phyloP scores from a whole-genome alignment of 2,329 filamentous ascomycete species.

The Boeremia exigua region DNA sequence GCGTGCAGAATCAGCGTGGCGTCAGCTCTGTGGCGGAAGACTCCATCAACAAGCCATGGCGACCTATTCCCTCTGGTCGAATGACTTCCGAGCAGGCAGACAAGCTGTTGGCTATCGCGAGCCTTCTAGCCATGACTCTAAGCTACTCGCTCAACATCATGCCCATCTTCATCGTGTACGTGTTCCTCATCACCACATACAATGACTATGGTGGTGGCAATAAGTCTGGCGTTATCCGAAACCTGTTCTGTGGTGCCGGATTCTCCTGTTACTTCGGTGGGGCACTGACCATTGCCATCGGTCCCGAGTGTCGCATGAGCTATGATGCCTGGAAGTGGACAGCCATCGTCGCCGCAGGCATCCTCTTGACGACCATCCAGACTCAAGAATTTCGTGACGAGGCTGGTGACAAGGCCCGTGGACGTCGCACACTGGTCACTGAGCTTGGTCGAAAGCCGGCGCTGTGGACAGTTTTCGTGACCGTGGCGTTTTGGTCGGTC shows the following conservation, averaged over 20 bases:
- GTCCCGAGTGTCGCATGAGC: conserved; percentile 12
- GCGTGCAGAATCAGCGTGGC: conserved; percentile 49
- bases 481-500: conserved; percentile 20
- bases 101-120: conserved; percentile 11
- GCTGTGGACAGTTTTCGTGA: conserved; percentile 17
- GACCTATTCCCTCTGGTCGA: conserved; percentile 34
- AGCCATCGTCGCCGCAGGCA: conserved; percentile 23
- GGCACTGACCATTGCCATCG: conserved; percentile 33
- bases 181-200: conserved; percentile 32
- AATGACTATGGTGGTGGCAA: conserved; percentile 42
- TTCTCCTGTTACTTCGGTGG: conserved; percentile 38
- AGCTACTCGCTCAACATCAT: conserved; percentile 17
- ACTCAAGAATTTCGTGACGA: conserved; percentile 50
- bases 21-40: conserved; percentile 47
- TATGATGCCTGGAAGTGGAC: conserved; percentile 38
- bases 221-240: conserved; percentile 33
- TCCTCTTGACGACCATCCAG: conserved; percentile 49
- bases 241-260: conserved; percentile 39
- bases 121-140: neutral
- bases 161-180: conserved; percentile 24
- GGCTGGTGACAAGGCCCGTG: conserved; percentile 63
- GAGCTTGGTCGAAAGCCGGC: conserved; percentile 61
- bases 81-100: conserved; percentile 29
- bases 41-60: conserved; percentile 51
- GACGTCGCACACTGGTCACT: conserved; percentile 85